Evolutionary conservation across 345 rosid genomes (phyloP), one percentile per base, ranked within the genome.

Genomic region (Gossypium australe): DNA sequence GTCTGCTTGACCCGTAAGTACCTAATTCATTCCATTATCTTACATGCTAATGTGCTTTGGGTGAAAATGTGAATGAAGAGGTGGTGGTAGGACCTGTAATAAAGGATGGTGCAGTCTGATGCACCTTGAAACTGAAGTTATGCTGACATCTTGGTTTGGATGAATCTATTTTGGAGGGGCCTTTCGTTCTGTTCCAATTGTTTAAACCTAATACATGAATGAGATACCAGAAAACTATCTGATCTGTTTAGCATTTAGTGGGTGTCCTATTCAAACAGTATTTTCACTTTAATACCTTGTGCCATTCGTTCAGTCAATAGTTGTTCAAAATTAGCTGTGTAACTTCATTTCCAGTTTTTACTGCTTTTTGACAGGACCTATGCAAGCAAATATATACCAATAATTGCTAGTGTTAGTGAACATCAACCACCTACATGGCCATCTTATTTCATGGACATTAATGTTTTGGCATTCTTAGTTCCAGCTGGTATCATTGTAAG

Each of bases 361-460:
- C 68, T 80, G 53, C 64, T n/a, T 57, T 45, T 13, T 80, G 77
- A 75, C 93, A 95, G 99, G 45, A 71, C 75, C 43, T 71, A 71
- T 56, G 75, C 59, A 47, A 95, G 99, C 99, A 95, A 95, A 83
- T 95, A 95, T 67, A 95, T 95, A 71, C 99, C 99, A 66, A 95
- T 95, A 72, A 95, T 95, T 82, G 99, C 99, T 75, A 95, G 99
- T 84, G 99, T 95, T 78, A 95, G 99, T 60, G 99, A 95, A 81
- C 99, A 95, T 90, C 99, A 95, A 74, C 98, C 99, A 38, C 99
- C 99, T 61, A 95, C 99, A 48, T 95, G 99, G 99, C 99, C 99
- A 2, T 95, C 99, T 22, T 95, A 95, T 84, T 95, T 95, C 83
- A 95, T 95, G 99, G 99, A 95, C 81, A 95, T 95, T 78, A 95